Base-by-base conservation (phyloP, 1,284 basidiomycete genomes). In the Leccinum discolor region DNA sequence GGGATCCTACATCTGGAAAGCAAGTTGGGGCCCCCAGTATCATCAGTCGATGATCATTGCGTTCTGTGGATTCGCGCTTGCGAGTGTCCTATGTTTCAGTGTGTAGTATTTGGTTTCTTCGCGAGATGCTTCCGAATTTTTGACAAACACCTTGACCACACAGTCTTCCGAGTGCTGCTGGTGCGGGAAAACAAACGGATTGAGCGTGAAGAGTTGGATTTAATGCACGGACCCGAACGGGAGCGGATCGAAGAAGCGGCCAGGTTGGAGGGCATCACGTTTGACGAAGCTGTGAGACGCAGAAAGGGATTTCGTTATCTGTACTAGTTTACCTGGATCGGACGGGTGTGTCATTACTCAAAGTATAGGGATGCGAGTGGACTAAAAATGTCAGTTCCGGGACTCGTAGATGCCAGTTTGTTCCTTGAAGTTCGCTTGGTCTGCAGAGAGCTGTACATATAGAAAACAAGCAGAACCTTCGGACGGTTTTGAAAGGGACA, bases 391-490 rank as follows among this genome's bases (percentile, higher is more conserved):
- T 23, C 11, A 23, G 18, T 52, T 21, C n/a, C 5, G 44, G 44
- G 44, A 18, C 26, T 26, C 26, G 26, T 66, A 6, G 29, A 76
- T 76, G 1, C 71, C 60, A 29, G 62, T 73, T 42, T 68, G 23
- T n/a, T 35, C 42, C 32, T 74, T 76, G 63, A 76, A 76, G 26
- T 1, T 6, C 0, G 69, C 56, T 61, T 74, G 69, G 6, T 74
- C 69, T 18, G 67, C 59, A 59, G 73, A 63, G 29, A 72, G 60
- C 5, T 50, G 67, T 69, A 64, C 7, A 16, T 10, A 32, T 23
- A 67, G 60, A 23, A 23, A 18, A 29, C 26, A 29, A 29, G 26
- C 26, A 29, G 26, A 29, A 29, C 26, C 26, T 29, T 29, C 26
- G 26, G 26, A 29, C 8, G 26, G 26, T 29, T 29, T 29, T 29